A percentile compares a stretch with the other conserved stretches of the same genome.
These are phyloP conservation scores for Cardamine chenopodiifolia DNA, from an alignment of 345 rosid genomes.

Conservation along the genomic window DNA sequence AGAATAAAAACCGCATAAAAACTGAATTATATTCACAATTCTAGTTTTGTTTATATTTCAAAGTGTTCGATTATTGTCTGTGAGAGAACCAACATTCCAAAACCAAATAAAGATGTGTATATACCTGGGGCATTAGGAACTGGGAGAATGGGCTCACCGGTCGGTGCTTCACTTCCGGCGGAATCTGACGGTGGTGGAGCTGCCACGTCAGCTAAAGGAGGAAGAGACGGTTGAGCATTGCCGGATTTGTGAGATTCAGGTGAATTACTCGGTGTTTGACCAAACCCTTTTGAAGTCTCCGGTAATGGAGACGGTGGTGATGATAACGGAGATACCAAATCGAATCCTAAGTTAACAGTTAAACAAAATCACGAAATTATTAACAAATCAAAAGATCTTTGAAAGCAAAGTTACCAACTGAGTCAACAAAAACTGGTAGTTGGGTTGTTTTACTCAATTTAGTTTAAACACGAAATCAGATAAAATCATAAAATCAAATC, in stretches of 20 bases:
- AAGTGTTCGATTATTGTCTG: conserved; percentile 32
- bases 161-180: conserved; percentile 34
- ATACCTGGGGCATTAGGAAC: conserved; percentile 55
- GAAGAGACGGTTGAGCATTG: conserved; percentile 42
- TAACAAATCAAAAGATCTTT: conserved; percentile 13
- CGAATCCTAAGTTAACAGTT: conserved; percentile 31
- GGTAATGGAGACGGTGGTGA: conserved; percentile 52
- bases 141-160: conserved; percentile 43
- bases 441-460: conserved; percentile 16
- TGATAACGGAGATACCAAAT: conserved; percentile 39
- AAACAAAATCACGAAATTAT: background rate
- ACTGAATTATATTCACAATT: background rate
- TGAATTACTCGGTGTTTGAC: conserved; percentile 49
- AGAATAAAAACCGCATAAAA: conserved; percentile 2
- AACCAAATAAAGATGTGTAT: background rate
- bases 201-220: conserved; percentile 41
- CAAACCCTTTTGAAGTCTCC: conserved; percentile 43
- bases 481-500: too few relatives aligned
- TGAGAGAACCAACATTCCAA: conserved; percentile 11
- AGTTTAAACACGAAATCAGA: background rate
- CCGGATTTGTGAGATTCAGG: conserved; percentile 41
- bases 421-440: conserved; percentile 20
- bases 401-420: background rate
- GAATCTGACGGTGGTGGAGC: conserved; percentile 50
- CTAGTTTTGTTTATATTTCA: background rate